Evolutionary conservation across 2,329 filamentous ascomycete genomes (phyloP).

Genomic region (Fusarium robinianum): DNA sequence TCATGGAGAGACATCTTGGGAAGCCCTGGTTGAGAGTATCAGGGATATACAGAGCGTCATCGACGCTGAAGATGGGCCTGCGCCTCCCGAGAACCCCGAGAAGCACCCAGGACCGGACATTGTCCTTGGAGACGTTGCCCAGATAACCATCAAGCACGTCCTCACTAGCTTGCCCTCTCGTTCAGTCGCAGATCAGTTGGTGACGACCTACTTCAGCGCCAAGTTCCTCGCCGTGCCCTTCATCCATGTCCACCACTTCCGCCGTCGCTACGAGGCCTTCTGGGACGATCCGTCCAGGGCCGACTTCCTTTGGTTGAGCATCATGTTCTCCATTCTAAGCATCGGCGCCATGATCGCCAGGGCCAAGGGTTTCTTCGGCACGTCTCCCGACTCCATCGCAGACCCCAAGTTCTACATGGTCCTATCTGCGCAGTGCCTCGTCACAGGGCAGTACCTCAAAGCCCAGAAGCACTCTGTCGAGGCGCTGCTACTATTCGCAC

Average conservation of each 20-base stretch:
- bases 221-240: conserved; percentile 46
- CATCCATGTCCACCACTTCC: conserved; percentile 51
- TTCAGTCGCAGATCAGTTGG: conserved; percentile 43
- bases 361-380: conserved; percentile 34
- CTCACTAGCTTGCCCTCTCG: conserved; percentile 43
- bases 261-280: conserved; percentile 53
- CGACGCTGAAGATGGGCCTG: conserved; percentile 25
- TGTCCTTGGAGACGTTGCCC: conserved; percentile 37
- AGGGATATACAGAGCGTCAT: conserved; percentile 48
- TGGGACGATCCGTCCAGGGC: conserved; percentile 48
- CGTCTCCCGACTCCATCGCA: conserved; percentile 22
- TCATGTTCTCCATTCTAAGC: conserved; percentile 53
- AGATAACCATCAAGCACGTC: conserved; percentile 41
- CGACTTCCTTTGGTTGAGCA: conserved; percentile 55
- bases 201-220: conserved; percentile 46
- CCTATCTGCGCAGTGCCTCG: conserved; percentile 52
- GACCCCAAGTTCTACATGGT: conserved; percentile 41
- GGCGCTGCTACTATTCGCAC: conserved; percentile 52
- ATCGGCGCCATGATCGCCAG: conserved; percentile 46
- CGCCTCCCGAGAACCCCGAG: conserved; percentile 15
- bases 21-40: conserved; percentile 49
- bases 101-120: conserved; percentile 37
- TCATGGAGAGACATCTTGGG: conserved; percentile 48
- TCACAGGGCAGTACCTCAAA: conserved; percentile 53
- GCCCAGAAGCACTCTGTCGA: conserved; percentile 53